Percentiles rank a stretch among this genome's conserved stretches.
Evolutionary conservation across 352 stramenopile genomes (phyloP).

Genomic region (Phytophthora litchii): DNA sequence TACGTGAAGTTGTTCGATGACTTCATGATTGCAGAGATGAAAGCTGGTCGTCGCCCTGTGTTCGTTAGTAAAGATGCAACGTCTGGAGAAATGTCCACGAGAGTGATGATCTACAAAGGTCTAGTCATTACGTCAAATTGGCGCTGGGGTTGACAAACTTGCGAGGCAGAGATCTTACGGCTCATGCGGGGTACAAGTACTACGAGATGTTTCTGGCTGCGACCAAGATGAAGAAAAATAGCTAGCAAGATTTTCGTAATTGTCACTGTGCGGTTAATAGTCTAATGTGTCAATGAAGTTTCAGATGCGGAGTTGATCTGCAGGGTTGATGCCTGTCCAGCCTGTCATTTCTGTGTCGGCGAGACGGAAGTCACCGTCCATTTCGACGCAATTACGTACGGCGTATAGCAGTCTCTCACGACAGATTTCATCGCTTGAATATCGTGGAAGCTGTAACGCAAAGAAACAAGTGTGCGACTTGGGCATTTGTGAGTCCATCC

Average conservation of each 20-base stretch:
- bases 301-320: conserved; percentile 68
- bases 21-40: background rate
- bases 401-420: conserved; percentile 75
- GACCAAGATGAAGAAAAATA: background rate
- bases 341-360: conserved; percentile 84
- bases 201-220: background rate
- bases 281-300: background rate
- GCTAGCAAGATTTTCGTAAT: background rate
- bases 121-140: background rate
- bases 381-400: conserved; percentile 87
- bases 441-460: conserved; percentile 75
- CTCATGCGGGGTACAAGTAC: background rate
- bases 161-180: background rate
- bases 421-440: conserved; percentile 81
- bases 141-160: background rate
- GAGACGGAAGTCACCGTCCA: conserved; percentile 89
- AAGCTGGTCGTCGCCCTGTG: background rate
- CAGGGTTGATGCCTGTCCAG: conserved; percentile 68
- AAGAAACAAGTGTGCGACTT: conserved; percentile 93
- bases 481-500: conserved; percentile 70
- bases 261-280: no score
- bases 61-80: background rate
- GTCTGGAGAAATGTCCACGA: background rate
- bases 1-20: background rate
- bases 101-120: background rate